Evolutionary conservation across 1,284 basidiomycete genomes (phyloP).

Genomic region (Sanghuangporus sanghuang): DNA sequence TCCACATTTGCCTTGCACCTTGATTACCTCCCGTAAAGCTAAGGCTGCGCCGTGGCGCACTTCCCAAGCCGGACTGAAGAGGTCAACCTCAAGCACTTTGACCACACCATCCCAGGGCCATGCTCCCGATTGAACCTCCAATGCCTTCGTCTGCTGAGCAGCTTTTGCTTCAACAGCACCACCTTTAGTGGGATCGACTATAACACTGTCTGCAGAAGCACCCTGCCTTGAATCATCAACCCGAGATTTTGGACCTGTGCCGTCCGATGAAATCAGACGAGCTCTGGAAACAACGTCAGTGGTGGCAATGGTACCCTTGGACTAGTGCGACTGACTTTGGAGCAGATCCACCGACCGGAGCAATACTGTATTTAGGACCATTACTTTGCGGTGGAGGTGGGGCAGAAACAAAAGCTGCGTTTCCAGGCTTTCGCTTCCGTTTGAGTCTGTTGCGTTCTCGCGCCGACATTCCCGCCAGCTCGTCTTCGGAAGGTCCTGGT

Average conservation of each 20-base stretch:
- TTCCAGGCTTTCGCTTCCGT: constrained; percentile 87
- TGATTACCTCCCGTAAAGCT: constrained; percentile 86
- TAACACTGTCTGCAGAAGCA: constrained; percentile 51
- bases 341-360: constrained; percentile 46
- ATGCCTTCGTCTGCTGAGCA: constrained; percentile 64
- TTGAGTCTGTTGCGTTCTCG: constrained; percentile 89
- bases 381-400: constrained; percentile 44
- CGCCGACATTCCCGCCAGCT: constrained; percentile 61
- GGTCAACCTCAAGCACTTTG: constrained; percentile 77
- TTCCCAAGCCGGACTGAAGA: constrained; percentile 91
- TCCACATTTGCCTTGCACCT: constrained; percentile 77
- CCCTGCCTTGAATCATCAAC: constrained; percentile 50
- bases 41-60: constrained; percentile 92
- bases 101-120: constrained; percentile 91
- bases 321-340: constrained; percentile 41
- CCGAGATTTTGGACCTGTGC: constrained; percentile 38
- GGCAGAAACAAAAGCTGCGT: constrained; percentile 66
- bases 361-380: constrained; percentile 49
- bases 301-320: constrained; percentile 13
- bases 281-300: constrained; percentile 39
- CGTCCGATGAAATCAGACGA: constrained; percentile 59
- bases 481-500: constrained; percentile 44
- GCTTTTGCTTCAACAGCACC: constrained; percentile 75
- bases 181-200: constrained; percentile 74
- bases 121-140: constrained; percentile 66